Conservation (phyloP, 768 basidiomycete species). For the Boletus reticulatus region DNA sequence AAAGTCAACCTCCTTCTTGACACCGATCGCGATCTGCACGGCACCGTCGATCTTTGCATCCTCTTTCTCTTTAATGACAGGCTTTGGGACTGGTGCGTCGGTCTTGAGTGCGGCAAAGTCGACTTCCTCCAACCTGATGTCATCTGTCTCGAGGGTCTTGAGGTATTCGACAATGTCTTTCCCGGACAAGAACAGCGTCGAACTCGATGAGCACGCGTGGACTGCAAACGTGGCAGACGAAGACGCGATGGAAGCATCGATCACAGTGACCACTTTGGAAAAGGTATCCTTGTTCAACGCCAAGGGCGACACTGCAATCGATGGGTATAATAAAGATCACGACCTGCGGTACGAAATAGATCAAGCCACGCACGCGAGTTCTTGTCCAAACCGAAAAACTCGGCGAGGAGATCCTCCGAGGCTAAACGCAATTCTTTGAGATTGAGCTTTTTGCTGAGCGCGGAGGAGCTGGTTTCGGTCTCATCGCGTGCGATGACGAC, state of each 20-base stretch:
- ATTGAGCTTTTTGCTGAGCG: constrained; percentile 75
- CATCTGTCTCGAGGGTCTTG: constrained; percentile 63
- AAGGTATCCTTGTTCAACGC: constrained; percentile 65
- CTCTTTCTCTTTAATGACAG: constrained; percentile 58
- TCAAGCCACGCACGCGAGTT: constrained; percentile 67
- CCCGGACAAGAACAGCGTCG: constrained; percentile 79
- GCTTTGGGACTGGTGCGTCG: constrained; percentile 36
- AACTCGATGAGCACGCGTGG: constrained; percentile 66
- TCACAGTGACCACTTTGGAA: constrained; percentile 67
- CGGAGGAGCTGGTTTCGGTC: constrained; percentile 77
- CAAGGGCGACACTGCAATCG: constrained; percentile 71
- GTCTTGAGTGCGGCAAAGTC: constrained; percentile 66
- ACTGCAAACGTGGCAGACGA: constrained; percentile 66
- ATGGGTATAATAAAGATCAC: not conserved
- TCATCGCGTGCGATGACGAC: constrained; percentile 83
- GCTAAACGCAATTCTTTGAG: constrained; percentile 88
- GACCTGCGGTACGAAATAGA: not conserved
- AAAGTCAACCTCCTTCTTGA: constrained; percentile 96
- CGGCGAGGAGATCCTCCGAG: constrained; percentile 78
- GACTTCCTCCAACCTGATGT: constrained; percentile 64
- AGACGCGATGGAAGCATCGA: constrained; percentile 77
- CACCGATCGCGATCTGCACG: constrained; percentile 89
- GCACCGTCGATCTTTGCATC: constrained; percentile 84
- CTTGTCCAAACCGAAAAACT: constrained; percentile 84
- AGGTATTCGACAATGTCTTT: constrained; percentile 73